phyloP scores from a whole-genome alignment of 2,329 filamentous ascomycete genomes.

The Lasiodiplodia sp. region DNA sequence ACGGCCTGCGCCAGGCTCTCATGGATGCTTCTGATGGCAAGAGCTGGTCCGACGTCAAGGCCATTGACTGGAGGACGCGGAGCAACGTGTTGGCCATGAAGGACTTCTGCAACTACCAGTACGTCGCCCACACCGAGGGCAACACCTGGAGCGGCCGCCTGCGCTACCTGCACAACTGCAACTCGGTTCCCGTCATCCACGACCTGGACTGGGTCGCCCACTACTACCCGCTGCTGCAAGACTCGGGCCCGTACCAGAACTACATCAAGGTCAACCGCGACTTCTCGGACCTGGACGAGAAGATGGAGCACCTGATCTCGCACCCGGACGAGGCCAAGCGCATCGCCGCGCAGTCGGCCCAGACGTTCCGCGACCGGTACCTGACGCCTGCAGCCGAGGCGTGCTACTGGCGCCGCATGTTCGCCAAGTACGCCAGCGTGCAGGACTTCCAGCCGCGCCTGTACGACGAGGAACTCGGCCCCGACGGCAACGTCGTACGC shows the following conservation, averaged over 20 bases:
- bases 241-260: slow-evolving; percentile 45
- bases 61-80: slow-evolving; percentile 33
- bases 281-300: slow-evolving; percentile 48
- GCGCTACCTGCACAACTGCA: slow-evolving; percentile 45
- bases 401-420: slow-evolving; percentile 62
- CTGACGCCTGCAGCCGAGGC: slow-evolving; percentile 62
- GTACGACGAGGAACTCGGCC: slow-evolving; percentile 21
- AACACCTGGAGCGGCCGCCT: slow-evolving; percentile 44
- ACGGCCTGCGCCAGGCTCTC: slow-evolving; percentile 35
- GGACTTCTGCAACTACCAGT: slow-evolving; percentile 37
- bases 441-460: slow-evolving; percentile 17
- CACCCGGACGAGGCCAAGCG: slow-evolving; percentile 53
- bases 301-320: slow-evolving; percentile 51
- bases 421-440: slow-evolving; percentile 35
- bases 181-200: slow-evolving; percentile 59
- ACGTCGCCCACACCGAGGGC: slow-evolving; percentile 36
- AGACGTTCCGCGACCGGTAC: slow-evolving; percentile 60
- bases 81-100: slow-evolving; percentile 33
- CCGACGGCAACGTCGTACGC: slow-evolving; percentile 17
- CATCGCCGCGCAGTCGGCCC: slow-evolving; percentile 59
- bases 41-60: slow-evolving; percentile 40
- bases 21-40: slow-evolving; percentile 36
- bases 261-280: slow-evolving; percentile 58
- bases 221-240: slow-evolving; percentile 56
- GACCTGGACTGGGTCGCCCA: slow-evolving; percentile 58